These are phyloP conservation scores for Arctium lappa DNA, from an alignment of 129 eudicot genomes.

Conservation along the genomic window DNA sequence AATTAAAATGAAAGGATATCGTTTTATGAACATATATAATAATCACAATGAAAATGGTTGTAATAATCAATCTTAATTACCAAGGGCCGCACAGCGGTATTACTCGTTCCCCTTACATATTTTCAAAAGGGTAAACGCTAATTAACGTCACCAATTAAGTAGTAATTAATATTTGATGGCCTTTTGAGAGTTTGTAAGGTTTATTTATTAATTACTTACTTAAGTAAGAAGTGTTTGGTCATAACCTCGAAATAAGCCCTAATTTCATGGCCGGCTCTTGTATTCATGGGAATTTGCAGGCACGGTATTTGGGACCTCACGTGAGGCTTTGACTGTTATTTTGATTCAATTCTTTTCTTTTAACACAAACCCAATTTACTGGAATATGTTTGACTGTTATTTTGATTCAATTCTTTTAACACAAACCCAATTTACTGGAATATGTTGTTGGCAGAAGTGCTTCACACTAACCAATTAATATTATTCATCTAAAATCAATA, in stretches of 20 bases:
- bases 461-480: constrained; percentile 22
- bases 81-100: neutral
- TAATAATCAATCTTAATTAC: neutral
- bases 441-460: constrained; percentile 29
- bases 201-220: constrained; percentile 14
- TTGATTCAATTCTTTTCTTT: constrained; percentile 43
- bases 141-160: constrained; percentile 9
- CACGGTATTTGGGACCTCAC: constrained; percentile 51
- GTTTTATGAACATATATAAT: neutral
- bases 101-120: neutral
- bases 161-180: neutral
- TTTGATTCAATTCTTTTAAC: constrained; percentile 42
- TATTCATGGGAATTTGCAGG: constrained; percentile 29
- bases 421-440: constrained; percentile 27
- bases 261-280: constrained; percentile 28
- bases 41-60: neutral
- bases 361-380: constrained; percentile 23
- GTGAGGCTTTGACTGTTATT: constrained; percentile 56
- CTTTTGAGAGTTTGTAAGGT: constrained; percentile 29
- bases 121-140: constrained; percentile 21
- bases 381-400: constrained; percentile 47
- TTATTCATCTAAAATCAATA: neutral
- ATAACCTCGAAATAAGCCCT: constrained; percentile 22
- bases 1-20: neutral
- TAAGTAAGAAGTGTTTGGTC: constrained; percentile 24